Percentiles rank a stretch among this genome's conserved stretches.
Evolutionary conservation across 495 filamentous ascomycete genomes (phyloP).

Genomic region (Penicillium argentinense): DNA sequence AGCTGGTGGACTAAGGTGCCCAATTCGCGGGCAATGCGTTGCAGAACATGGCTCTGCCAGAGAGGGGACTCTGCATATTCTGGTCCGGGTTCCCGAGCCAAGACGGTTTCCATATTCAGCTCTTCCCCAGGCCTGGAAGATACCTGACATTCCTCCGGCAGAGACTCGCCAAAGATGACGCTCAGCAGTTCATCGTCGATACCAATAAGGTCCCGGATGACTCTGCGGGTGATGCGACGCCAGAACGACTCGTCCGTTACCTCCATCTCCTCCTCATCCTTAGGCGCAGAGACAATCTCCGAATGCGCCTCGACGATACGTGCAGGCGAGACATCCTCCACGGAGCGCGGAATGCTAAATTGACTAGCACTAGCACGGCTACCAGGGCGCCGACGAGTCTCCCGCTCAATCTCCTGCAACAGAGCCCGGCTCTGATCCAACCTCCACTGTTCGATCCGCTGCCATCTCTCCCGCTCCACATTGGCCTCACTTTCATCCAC

Average conservation of each 20-base stretch:
- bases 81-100: constrained; percentile 35
- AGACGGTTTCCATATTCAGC: constrained; percentile 32
- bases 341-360: constrained; percentile 30
- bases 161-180: constrained; percentile 81
- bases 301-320: constrained; percentile 23
- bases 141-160: constrained; percentile 45
- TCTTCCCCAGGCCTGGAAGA: not conserved
- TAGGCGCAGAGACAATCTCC: constrained; percentile 17
- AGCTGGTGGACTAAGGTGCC: constrained; percentile 80
- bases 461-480: constrained; percentile 63
- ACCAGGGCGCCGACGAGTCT: constrained; percentile 64
- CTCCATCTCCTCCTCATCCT: constrained; percentile 17
- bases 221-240: constrained; percentile 77
- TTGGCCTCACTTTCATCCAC: constrained; percentile 59
- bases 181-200: constrained; percentile 83
- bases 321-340: constrained; percentile 17
- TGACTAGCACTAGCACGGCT: constrained; percentile 32
- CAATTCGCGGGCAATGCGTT: constrained; percentile 82
- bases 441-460: constrained; percentile 87
- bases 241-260: constrained; percentile 63
- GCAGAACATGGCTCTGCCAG: constrained; percentile 78
- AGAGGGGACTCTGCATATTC: constrained; percentile 45
- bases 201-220: constrained; percentile 86
- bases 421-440: constrained; percentile 84
- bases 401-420: constrained; percentile 83